Evolutionary conservation across 495 filamentous ascomycete genomes (phyloP), one percentile per base, ranked within the genome.

Genomic region (Diplogelasinospora grovesii): DNA sequence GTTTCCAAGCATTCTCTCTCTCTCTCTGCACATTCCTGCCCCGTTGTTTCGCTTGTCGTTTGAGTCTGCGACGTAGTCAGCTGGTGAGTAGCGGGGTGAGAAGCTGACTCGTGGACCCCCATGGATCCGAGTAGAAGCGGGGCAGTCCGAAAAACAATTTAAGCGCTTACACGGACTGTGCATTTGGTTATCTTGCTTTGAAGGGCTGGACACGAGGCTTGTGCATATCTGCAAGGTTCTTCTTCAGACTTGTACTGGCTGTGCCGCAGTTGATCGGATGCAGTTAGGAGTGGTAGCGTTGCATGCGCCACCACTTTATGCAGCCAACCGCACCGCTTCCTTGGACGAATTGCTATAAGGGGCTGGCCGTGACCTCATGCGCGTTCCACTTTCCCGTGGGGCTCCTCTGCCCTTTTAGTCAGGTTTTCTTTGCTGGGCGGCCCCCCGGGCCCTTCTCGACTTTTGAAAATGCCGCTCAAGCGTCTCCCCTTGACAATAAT

Each of bases 141-240:
- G n/a, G n/a, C n/a, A n/a, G n/a, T n/a, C n/a, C n/a, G n/a, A n/a
- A n/a, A n/a, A n/a, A n/a, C n/a, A n/a, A n/a, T n/a, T n/a, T n/a
- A n/a, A n/a, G n/a, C n/a, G n/a, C n/a, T n/a, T n/a, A n/a, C n/a
- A n/a, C n/a, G n/a, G n/a, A n/a, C n/a, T n/a, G n/a, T n/a, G n/a
- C n/a, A n/a, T n/a, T n/a, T n/a, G n/a, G n/a, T n/a, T n/a, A n/a
- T n/a, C n/a, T n/a, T n/a, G n/a, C n/a, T n/a, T n/a, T n/a, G n/a
- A n/a, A n/a, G n/a, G n/a, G n/a, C n/a, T n/a, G n/a, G n/a, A n/a
- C n/a, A n/a, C n/a, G n/a, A n/a, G n/a, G n/a, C n/a, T n/a, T n/a
- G n/a, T n/a, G n/a, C n/a, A n/a, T n/a, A 19, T 19, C 40, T 53
- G 49, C 49, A 53, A 31, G 49, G 49, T 48, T 46, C 49, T 52